phyloP scores from a whole-genome alignment of 257 asterid species.

The Salvia splendens region DNA sequence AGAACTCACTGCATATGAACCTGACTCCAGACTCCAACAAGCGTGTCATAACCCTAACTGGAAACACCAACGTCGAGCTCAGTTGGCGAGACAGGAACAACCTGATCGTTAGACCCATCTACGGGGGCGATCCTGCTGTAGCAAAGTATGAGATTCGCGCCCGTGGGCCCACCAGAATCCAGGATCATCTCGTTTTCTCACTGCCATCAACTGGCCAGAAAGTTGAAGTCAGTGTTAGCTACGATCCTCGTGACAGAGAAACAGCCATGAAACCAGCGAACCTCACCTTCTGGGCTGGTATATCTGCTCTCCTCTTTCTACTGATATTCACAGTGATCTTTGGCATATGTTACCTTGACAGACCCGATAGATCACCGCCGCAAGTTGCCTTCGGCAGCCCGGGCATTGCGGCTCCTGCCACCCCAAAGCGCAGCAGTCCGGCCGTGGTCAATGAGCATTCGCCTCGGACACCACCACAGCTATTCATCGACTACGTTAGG shows the following conservation, averaged over 20 bases:
- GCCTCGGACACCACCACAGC: slow-evolving; percentile 95
- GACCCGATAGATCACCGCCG: slow-evolving; percentile 40
- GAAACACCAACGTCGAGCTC: slow-evolving; percentile 66
- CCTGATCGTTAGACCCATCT: slow-evolving; percentile 45
- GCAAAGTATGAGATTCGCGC: slow-evolving; percentile 62
- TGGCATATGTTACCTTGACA: slow-evolving; percentile 41
- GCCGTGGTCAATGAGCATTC: slow-evolving; percentile 53
- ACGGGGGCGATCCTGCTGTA: slow-evolving; percentile 34
- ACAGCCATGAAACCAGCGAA: slow-evolving; percentile 20
- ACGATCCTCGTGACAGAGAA: slow-evolving; percentile 50
- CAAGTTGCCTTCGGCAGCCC: slow-evolving; percentile 33
- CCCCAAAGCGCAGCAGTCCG: slow-evolving; percentile 60
- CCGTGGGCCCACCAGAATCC: slow-evolving; percentile 40
- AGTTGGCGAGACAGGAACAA: slow-evolving; percentile 56
- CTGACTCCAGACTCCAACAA: slow-evolving; percentile 49
- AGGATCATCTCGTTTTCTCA: slow-evolving; percentile 58
- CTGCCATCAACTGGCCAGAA: slow-evolving; percentile 82
- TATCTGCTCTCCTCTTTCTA: slow-evolving; percentile 31
- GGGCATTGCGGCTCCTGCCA: slow-evolving; percentile 48
- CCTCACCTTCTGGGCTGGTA: slow-evolving; percentile 34
- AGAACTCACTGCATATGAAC: slow-evolving; percentile 49
- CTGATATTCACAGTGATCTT: slow-evolving; percentile 33
- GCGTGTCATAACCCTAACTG: slow-evolving; percentile 58
- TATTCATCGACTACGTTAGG: slow-evolving; percentile 80
- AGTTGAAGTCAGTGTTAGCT: slow-evolving; percentile 55